phyloP scores from a whole-genome alignment of 352 stramenopile genomes.

The Blastocystis sp. region DNA sequence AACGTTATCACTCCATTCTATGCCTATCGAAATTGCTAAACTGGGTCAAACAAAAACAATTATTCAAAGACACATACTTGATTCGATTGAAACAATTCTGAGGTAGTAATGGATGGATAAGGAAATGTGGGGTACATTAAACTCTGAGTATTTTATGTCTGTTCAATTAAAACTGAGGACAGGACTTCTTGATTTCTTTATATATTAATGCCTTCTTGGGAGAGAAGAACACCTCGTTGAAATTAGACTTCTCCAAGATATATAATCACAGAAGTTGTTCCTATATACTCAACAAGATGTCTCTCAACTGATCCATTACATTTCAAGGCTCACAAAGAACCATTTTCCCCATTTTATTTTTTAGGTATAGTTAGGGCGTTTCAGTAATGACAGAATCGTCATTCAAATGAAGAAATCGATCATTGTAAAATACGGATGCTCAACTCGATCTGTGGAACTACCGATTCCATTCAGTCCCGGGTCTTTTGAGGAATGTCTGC shows the following conservation, averaged over 20 bases:
- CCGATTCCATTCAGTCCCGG: constrained; percentile 24
- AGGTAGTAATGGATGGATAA: constrained; percentile 1
- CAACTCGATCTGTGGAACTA: background rate
- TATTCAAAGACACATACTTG: background rate
- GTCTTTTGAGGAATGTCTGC: constrained; percentile 42
- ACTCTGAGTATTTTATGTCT: background rate
- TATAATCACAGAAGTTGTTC: too few species aligned
- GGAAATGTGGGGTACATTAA: background rate
- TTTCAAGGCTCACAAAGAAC: too few species aligned
- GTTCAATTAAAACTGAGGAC: background rate
- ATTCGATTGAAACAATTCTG: constrained; percentile 60
- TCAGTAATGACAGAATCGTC: too few species aligned
- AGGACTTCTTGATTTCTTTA: background rate
- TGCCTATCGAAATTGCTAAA: too few species aligned
- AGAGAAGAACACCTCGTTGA: too few species aligned
- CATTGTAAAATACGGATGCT: constrained; percentile 22
- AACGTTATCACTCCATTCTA: background rate
- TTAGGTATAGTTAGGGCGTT: too few species aligned
- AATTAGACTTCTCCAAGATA: too few species aligned
- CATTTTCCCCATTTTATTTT: too few species aligned
- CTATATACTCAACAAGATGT: too few species aligned
- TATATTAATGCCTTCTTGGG: too few species aligned
- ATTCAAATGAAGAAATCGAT: constrained; percentile 5
- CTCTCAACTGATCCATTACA: too few species aligned
- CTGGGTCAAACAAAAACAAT: too few species aligned